phyloP scores from a whole-genome alignment of 169 alveolate genomes.

The Cryptosporidium meleagridis region DNA sequence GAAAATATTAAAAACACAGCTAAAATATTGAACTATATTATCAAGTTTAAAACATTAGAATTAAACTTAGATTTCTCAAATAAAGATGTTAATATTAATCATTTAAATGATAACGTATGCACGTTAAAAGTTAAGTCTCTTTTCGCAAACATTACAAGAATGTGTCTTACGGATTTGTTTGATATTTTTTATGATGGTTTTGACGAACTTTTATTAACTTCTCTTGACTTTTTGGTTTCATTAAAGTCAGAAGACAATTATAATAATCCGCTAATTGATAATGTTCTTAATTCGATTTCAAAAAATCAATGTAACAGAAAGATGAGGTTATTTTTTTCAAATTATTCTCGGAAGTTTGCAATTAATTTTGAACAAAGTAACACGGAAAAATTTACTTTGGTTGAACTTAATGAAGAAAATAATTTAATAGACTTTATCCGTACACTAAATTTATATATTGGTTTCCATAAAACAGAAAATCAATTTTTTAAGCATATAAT shows the following conservation, averaged over 20 bases:
- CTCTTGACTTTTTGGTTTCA: constrained; percentile 44
- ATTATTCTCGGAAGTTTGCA: not conserved
- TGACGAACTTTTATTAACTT: not conserved
- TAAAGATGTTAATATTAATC: not conserved
- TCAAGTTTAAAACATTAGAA: not conserved
- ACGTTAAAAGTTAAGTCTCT: not conserved
- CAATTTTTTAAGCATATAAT: not conserved
- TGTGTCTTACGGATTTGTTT: constrained; percentile 6
- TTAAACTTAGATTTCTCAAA: not conserved
- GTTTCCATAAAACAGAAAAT: not conserved
- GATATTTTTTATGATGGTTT: not conserved
- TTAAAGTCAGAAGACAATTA: not conserved
- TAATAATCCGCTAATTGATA: not conserved
- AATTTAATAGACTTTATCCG: constrained; percentile 3
- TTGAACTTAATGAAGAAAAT: not conserved
- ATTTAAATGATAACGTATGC: not conserved
- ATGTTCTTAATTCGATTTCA: not conserved
- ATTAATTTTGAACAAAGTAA: not conserved
- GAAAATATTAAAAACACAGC: constrained; percentile 41
- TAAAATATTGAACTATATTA: constrained; percentile 3
- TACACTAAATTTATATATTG: not conserved
- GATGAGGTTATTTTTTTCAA: not conserved
- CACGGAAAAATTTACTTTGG: not conserved
- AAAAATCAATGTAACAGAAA: not conserved
- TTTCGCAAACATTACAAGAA: constrained; percentile 2